These are phyloP conservation scores for Pyrenula aspistea DNA, from an alignment of 495 filamentous ascomycete species.

Conservation along the genomic window DNA sequence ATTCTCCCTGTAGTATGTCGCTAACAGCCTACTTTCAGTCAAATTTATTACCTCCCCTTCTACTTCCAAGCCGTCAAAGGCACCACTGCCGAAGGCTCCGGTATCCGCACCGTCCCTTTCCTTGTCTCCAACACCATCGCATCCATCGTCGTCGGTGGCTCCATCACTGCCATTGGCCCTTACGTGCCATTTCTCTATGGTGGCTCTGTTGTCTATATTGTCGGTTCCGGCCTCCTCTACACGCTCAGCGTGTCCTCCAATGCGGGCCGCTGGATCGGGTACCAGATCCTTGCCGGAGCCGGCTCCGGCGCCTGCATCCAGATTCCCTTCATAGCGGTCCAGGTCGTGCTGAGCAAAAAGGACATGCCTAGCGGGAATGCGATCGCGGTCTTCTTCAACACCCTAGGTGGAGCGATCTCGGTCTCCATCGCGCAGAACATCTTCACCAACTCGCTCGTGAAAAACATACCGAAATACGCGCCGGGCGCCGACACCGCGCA, in stretches of 20 bases:
- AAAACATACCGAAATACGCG: conserved; percentile 27
- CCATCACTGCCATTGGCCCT: conserved; percentile 50
- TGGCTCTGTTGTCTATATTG: conserved; percentile 33
- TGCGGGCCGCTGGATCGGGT: conserved; percentile 42
- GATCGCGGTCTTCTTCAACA: conserved; percentile 44
- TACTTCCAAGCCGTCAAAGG: conserved; percentile 40
- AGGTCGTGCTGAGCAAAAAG: conserved; percentile 12
- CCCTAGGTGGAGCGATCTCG: conserved; percentile 53
- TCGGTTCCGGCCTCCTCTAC: conserved; percentile 56
- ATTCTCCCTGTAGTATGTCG: conserved; percentile 2
- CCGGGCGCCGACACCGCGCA: conserved; percentile 20
- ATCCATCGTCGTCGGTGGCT: conserved; percentile 27
- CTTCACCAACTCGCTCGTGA: conserved; percentile 48
- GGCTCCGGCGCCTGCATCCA: conserved; percentile 42
- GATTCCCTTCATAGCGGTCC: conserved; percentile 21
- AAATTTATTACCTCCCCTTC: conserved; percentile 29
- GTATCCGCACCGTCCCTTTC: conserved; percentile 27
- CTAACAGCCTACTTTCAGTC: not conserved
- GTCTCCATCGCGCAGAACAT: conserved; percentile 55
- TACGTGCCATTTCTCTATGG: conserved; percentile 57
- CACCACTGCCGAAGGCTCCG: conserved; percentile 48
- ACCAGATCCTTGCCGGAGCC: conserved; percentile 42
- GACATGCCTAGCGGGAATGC: conserved; percentile 47
- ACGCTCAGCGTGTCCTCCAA: conserved; percentile 29
- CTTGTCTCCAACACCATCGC: conserved; percentile 24